phyloP scores from a whole-genome alignment of 495 filamentous ascomycete species.

The Penicillium goetzii region DNA sequence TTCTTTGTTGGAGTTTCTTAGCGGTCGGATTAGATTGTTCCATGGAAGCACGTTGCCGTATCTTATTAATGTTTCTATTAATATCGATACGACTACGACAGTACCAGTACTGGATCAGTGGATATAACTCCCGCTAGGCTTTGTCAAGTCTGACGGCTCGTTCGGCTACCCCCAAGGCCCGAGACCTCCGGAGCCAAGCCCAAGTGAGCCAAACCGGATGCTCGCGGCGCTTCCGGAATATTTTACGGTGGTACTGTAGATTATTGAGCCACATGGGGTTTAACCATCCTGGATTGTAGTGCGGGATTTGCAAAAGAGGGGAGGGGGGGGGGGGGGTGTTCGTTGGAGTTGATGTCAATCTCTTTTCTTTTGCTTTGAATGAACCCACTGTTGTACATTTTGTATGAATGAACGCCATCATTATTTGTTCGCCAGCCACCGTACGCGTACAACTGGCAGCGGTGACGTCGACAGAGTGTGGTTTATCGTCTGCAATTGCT shows the following conservation, averaged over 20 bases:
- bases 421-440: background rate
- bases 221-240: constrained; percentile 3
- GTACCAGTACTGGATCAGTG: background rate
- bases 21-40: constrained; percentile 1
- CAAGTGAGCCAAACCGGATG: constrained; percentile 2
- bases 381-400: background rate
- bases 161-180: background rate
- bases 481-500: background rate
- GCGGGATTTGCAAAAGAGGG: background rate
- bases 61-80: constrained; percentile 1
- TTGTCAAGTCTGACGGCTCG: background rate
- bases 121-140: background rate
- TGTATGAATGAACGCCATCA: background rate
- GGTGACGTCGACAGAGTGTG: background rate
- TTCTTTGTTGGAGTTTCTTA: background rate
- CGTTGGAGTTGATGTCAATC: background rate
- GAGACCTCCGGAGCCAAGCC: constrained; percentile 5
- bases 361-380: background rate
- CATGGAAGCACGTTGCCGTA: constrained; percentile 4
- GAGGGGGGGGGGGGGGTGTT: background rate
- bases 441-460: background rate
- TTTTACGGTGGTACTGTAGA: background rate
- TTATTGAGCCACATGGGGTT: background rate
- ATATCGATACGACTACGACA: background rate
- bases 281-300: background rate